A percentile compares a stretch with the other conserved stretches of the same genome.
Evolutionary conservation across 2,329 filamentous ascomycete genomes (phyloP).

Genomic region (Sclerotinia sclerotiorum): DNA sequence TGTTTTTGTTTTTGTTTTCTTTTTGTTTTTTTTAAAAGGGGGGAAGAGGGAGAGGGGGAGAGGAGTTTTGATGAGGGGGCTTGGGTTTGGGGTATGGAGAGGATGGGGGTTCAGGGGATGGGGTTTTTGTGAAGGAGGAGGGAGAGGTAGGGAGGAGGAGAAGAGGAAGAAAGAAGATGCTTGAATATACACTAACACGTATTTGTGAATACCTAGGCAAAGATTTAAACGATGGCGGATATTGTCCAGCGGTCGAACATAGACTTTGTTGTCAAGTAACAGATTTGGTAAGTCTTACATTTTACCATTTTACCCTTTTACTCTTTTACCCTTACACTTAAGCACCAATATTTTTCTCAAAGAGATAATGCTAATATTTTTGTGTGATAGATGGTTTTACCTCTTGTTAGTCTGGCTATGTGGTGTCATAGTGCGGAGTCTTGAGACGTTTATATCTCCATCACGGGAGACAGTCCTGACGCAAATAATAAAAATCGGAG

Average conservation of each 20-base stretch:
- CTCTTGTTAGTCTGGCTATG: conserved; percentile 4
- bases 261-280: conserved; percentile 16
- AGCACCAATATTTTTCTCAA: too few species aligned
- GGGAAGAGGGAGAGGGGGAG: too few species aligned
- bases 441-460: too few species aligned
- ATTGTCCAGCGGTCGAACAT: neutral
- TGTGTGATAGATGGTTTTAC: neutral
- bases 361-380: neutral
- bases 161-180: too few species aligned
- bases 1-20: too few species aligned
- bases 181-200: neutral
- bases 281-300: conserved; percentile 2
- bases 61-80: too few species aligned
- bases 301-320: too few species aligned
- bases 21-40: neutral
- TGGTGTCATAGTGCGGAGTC: neutral
- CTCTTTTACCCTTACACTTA: too few species aligned
- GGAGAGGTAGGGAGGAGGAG: neutral
- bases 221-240: neutral
- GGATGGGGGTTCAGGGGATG: neutral
- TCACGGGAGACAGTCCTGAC: neutral
- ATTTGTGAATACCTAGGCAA: neutral
- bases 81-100: too few species aligned
- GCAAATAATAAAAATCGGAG: neutral
- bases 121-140: too few species aligned